Evolutionary conservation across 345 rosid species (phyloP), one percentile per base, ranked within the genome.

Genomic region (Syzygium grande): DNA sequence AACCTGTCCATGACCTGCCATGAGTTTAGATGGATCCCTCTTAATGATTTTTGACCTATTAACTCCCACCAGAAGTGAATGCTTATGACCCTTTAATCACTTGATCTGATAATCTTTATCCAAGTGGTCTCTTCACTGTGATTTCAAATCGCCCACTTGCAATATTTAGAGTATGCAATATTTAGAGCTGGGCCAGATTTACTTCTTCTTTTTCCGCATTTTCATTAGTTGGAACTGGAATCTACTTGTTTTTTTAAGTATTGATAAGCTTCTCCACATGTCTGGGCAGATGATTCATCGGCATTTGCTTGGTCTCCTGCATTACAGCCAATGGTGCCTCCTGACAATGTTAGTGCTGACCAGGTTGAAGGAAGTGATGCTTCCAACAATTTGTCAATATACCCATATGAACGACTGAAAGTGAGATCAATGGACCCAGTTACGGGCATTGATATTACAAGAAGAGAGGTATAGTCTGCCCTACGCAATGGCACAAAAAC

Each of bases 391-490:
- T 87, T 91, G 73, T 61, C 90, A 89, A 88, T 87, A 73, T 92
- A 90, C 92, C 91, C 97, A 27, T 95, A 92, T 16, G 89, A 93
- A 88, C 91, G 91, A 88, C 87, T 97, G 85, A 93, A 65, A 84
- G 94, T 94, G 85, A 86, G 89, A 79, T 94, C 99, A 52, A 87
- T 84, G 38, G 94, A 91, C 88, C 96, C 96, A 27, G 94, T 83
- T 85, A 84, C 87, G 53, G 93, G 90, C 90, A 94, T 95, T 88
- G 95, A 95, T 63, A 90, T 88, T 56, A 90, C 95, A 78, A 94
- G 89, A 94, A 92, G 98, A 92, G 98, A 95, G 97, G 98, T 94
- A 53, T 52, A 41, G 86, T 55, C 52, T 30, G 63, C 86, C 46
- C 23, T 30, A 22, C 46, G 53, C 43, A 29, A 29, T 16, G 86